Evolutionary conservation across 2,329 filamentous ascomycete genomes (phyloP).

Genomic region (Fusarium subglutinans): DNA sequence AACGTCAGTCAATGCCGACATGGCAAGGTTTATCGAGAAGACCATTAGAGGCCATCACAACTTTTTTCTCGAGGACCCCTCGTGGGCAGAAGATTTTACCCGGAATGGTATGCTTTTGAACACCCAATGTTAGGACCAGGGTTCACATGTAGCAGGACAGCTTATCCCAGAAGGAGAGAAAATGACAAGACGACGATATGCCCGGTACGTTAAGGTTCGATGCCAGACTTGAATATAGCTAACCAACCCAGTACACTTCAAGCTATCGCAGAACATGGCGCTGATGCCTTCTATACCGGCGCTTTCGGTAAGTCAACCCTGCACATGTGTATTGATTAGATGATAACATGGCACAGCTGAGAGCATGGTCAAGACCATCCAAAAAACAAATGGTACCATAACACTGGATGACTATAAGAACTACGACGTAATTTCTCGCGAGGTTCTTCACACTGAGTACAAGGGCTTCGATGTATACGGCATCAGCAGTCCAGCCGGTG

Average conservation of each 20-base stretch:
- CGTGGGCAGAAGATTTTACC: constrained; percentile 89
- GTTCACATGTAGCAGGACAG: constrained; percentile 56
- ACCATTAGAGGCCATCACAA: constrained; percentile 54
- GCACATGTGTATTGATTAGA: not conserved
- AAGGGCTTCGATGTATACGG: constrained; percentile 75
- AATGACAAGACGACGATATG: constrained; percentile 84
- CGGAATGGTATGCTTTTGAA: constrained; percentile 67
- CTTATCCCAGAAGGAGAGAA: constrained; percentile 76
- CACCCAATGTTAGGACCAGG: not conserved
- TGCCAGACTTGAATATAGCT: not conserved
- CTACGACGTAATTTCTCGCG: constrained; percentile 74
- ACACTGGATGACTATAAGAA: constrained; percentile 78
- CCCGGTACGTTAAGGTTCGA: constrained; percentile 52
- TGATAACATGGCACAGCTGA: constrained; percentile 62
- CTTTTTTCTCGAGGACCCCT: constrained; percentile 78
- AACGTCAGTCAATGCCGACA: constrained; percentile 71
- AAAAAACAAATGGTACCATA: constrained; percentile 81
- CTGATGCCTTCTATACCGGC: constrained; percentile 78
- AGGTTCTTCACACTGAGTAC: constrained; percentile 72
- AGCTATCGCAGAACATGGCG: constrained; percentile 76
- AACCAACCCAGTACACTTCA: constrained; percentile 67
- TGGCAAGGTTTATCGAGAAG: constrained; percentile 75
- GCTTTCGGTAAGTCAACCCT: constrained; percentile 59
- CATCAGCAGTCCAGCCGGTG: constrained; percentile 79
- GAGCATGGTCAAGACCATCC: constrained; percentile 75